These are phyloP conservation scores for Talaromyces sp. DNA, from an alignment of 2,329 filamentous ascomycete genomes.

Conservation along the genomic window DNA sequence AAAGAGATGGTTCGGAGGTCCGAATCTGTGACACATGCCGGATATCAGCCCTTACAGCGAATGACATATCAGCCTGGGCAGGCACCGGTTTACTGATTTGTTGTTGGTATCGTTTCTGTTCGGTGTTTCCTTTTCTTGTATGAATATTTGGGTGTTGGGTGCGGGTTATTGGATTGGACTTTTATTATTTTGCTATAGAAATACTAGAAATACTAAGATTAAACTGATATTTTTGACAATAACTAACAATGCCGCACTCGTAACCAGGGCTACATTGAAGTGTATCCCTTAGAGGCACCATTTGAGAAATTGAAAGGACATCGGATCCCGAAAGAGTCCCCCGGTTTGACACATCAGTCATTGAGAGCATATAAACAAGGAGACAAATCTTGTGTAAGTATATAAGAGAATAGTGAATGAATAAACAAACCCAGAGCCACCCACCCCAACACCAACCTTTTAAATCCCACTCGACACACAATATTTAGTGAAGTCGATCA, in stretches of 20 bases:
- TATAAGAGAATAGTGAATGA: neutral
- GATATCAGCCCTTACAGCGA: slow-evolving; percentile 21
- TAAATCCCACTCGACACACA: neutral
- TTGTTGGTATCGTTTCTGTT: neutral
- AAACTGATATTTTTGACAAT: neutral
- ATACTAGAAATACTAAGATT: neutral
- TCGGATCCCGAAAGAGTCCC: neutral
- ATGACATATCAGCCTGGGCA: slow-evolving; percentile 16
- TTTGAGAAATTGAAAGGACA: neutral
- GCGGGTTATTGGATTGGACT: too few relatives aligned
- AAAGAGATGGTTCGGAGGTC: slow-evolving; percentile 39
- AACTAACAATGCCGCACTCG: neutral
- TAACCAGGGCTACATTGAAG: neutral
- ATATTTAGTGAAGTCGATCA: too few relatives aligned
- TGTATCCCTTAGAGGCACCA: neutral
- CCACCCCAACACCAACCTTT: neutral
- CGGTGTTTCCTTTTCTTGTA: neutral
- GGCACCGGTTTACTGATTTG: neutral
- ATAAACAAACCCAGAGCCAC: neutral
- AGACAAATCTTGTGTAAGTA: neutral
- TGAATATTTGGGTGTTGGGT: neutral
- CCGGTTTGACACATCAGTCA: too few relatives aligned
- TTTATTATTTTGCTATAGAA: neutral
- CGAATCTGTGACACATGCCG: slow-evolving; percentile 7
- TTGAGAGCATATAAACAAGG: neutral